Evolutionary conservation across 2,329 filamentous ascomycete species (phyloP).

Genomic region (Aspergillus costaricaensis): DNA sequence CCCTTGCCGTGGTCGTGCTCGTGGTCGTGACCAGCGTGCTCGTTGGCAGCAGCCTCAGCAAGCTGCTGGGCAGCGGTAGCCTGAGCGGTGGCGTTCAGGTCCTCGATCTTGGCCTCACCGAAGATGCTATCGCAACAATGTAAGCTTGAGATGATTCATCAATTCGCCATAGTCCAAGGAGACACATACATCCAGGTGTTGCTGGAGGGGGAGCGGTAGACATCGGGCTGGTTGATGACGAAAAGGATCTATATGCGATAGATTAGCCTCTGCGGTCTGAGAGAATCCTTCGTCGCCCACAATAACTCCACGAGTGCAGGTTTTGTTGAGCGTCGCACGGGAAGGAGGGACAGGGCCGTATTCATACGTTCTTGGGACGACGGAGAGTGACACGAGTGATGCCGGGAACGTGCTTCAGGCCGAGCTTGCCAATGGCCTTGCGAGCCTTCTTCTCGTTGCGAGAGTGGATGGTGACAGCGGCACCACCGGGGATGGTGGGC

Average conservation of each 20-base stretch:
- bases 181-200: conserved; percentile 96
- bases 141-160: conserved; percentile 24
- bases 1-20: conserved; percentile 60
- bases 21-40: conserved; percentile 63
- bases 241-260: conserved; percentile 76
- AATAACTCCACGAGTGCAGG: not conserved
- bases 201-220: conserved; percentile 98
- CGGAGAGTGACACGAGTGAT: conserved; percentile 98
- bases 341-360: conserved; percentile 18
- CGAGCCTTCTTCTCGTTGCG: conserved; percentile 99
- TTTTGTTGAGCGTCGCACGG: conserved; percentile 11
- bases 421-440: conserved; percentile 98
- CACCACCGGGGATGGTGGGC: conserved; percentile 75
- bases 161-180: not conserved
- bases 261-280: conserved; percentile 21
- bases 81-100: conserved; percentile 97
- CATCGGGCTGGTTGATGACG: conserved; percentile 99
- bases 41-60: conserved; percentile 64
- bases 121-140: conserved; percentile 71
- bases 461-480: conserved; percentile 88
- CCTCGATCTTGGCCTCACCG: conserved; percentile 99
- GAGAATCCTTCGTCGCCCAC: not conserved
- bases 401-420: conserved; percentile 91
- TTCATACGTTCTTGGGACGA: conserved; percentile 94
- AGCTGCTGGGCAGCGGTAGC: conserved; percentile 95